Conservation (phyloP, 345 rosid genomes). For the Salix koriyanagi region DNA sequence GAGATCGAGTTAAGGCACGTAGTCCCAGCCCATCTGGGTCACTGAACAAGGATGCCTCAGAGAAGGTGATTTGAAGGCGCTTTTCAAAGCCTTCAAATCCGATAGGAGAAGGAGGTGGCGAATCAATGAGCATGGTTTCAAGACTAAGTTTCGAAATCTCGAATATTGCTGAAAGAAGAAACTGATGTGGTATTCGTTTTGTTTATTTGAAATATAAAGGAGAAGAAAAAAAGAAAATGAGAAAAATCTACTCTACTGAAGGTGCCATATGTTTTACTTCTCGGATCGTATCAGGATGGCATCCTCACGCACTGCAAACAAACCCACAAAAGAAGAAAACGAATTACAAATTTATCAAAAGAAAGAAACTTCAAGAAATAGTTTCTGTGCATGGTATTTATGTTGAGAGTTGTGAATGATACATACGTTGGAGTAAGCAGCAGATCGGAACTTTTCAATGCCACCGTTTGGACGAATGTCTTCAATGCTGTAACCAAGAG, state of each 20-base stretch:
- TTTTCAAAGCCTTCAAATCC: slow-evolving; percentile 78
- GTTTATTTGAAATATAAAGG: not conserved
- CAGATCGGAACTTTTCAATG: slow-evolving; percentile 74
- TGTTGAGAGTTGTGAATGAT: not conserved
- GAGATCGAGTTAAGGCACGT: slow-evolving; percentile 43
- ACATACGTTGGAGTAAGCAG: slow-evolving; percentile 76
- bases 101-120: slow-evolving; percentile 33
- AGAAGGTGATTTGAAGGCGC: slow-evolving; percentile 63
- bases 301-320: slow-evolving; percentile 64
- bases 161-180: not conserved
- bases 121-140: slow-evolving; percentile 20
- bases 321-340: not conserved
- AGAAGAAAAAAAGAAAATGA: not conserved
- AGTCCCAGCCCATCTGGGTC: slow-evolving; percentile 54
- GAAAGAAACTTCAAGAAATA: not conserved
- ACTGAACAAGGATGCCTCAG: slow-evolving; percentile 41
- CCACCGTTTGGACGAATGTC: slow-evolving; percentile 89
- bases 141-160: not conserved
- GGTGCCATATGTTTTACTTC: not conserved
- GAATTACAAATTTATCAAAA: not conserved
- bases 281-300: slow-evolving; percentile 62
- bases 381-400: not conserved
- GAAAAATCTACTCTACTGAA: slow-evolving; percentile 25
- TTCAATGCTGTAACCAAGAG: slow-evolving; percentile 86
- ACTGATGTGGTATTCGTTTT: not conserved